Evolutionary conservation across 2,329 filamentous ascomycete genomes (phyloP).

Genomic region (Didymella segeticola): DNA sequence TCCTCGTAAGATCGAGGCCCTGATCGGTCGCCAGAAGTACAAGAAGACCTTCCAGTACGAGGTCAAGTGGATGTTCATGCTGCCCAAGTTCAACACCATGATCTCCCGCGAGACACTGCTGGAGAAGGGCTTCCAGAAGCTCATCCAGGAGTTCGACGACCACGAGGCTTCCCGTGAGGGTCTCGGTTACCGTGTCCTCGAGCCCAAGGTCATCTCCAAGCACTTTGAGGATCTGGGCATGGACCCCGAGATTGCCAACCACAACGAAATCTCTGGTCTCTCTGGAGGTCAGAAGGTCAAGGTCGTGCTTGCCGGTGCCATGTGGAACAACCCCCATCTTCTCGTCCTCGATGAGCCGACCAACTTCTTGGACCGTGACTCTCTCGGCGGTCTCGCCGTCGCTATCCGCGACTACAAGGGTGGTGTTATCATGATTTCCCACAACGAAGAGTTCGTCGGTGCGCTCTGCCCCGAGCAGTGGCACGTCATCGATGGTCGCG

Average conservation of each 20-base stretch:
- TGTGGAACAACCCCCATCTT: slow-evolving; percentile 99
- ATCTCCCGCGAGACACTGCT: slow-evolving; percentile 91
- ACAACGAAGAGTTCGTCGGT: slow-evolving; percentile 98
- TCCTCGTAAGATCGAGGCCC: slow-evolving; percentile 76
- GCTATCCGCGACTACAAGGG: slow-evolving; percentile 98
- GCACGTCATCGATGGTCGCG: slow-evolving; percentile 87
- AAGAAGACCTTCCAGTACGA: slow-evolving; percentile 99
- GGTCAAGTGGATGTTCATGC: slow-evolving; percentile 87
- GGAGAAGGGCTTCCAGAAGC: slow-evolving; percentile 86
- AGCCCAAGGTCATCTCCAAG: slow-evolving; percentile 93
- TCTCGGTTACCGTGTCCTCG: slow-evolving; percentile 91
- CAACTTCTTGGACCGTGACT: slow-evolving; percentile 98
- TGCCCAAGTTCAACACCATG: slow-evolving; percentile 93
- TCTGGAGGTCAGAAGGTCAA: slow-evolving; percentile 99
- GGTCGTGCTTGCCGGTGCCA: slow-evolving; percentile 92
- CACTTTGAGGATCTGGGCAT: slow-evolving; percentile 97
- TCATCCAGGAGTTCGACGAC: slow-evolving; percentile 97
- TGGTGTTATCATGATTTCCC: slow-evolving; percentile 98
- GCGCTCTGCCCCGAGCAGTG: slow-evolving; percentile 96
- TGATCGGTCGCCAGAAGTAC: slow-evolving; percentile 97
- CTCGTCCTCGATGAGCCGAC: slow-evolving; percentile 98
- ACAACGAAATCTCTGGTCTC: slow-evolving; percentile 95
- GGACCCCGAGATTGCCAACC: slow-evolving; percentile 97
- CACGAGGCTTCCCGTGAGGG: slow-evolving; percentile 98
- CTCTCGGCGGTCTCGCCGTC: slow-evolving; percentile 93